Conservation (phyloP, 192 early-diverging fungal genomes). For the Spizellomyces sp. region DNA sequence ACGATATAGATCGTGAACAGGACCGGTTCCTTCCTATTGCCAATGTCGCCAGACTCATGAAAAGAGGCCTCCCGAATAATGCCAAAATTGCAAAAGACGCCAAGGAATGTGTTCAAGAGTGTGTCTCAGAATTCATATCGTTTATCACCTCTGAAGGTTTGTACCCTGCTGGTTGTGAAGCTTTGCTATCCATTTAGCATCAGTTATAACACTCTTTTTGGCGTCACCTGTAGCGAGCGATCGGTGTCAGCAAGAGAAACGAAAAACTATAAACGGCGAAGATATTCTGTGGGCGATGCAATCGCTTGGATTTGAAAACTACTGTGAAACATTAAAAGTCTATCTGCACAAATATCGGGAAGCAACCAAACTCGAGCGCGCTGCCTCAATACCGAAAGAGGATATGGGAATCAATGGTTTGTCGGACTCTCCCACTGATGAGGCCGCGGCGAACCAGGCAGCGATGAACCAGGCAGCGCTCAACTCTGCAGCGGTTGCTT, state of each 20-base stretch:
- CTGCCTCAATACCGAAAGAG: not conserved
- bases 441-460: not conserved
- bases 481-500: not conserved
- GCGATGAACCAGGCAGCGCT: not conserved
- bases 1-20: slow-evolving; percentile 46
- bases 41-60: slow-evolving; percentile 96
- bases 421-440: not conserved
- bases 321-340: slow-evolving; percentile 84
- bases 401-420: not conserved
- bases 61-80: slow-evolving; percentile 92
- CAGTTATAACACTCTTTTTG: not conserved
- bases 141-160: slow-evolving; percentile 95
- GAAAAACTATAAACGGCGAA: slow-evolving; percentile 98
- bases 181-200: slow-evolving; percentile 2
- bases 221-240: slow-evolving; percentile 73
- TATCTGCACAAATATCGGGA: slow-evolving; percentile 91
- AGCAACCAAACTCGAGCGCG: slow-evolving; percentile 47
- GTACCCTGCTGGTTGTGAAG: slow-evolving; percentile 6
- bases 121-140: slow-evolving; percentile 97
- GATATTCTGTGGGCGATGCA: slow-evolving; percentile 99
- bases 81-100: slow-evolving; percentile 99
- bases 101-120: slow-evolving; percentile 95
- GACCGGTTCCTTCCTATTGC: slow-evolving; percentile 97
- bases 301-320: slow-evolving; percentile 98
- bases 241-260: slow-evolving; percentile 90